These are phyloP conservation scores for Cyanidium caldarium DNA, from an alignment of 23 red algal species.

Conservation along the genomic window DNA sequence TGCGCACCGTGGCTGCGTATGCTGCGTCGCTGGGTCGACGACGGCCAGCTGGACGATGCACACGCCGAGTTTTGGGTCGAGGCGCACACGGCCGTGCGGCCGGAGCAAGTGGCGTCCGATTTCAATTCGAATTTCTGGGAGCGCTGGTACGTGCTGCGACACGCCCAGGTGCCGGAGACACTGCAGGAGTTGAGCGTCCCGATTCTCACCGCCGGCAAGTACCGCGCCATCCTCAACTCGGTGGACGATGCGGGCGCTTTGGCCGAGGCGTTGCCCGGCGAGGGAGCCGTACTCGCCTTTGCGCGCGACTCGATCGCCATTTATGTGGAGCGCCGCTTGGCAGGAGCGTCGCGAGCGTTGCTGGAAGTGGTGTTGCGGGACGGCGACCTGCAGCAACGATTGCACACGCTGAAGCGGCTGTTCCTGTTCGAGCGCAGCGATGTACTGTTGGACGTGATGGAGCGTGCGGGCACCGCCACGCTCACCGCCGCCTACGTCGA, in stretches of 20 bases:
- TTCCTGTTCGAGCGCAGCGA: conserved; percentile 33
- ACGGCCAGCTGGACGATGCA: background rate
- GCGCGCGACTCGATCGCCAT: too few species aligned
- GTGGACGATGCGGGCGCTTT: background rate
- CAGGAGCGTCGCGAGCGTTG: conserved; percentile 9
- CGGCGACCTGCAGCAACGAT: conserved; percentile 7
- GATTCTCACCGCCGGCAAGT: conserved; percentile 51
- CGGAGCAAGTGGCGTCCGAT: background rate
- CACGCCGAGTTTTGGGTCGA: background rate
- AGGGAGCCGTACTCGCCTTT: background rate
- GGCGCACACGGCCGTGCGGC: background rate
- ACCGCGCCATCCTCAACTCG: conserved; percentile 14
- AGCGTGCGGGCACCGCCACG: conserved; percentile 21
- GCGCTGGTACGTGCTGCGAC: background rate
- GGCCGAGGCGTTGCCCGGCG: background rate
- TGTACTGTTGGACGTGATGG: conserved; percentile 35
- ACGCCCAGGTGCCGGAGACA: background rate
- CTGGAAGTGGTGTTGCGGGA: conserved; percentile 17
- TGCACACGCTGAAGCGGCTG: conserved; percentile 20
- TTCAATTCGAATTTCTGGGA: conserved; percentile 2
- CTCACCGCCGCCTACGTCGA: too few species aligned
- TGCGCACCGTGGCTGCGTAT: background rate
- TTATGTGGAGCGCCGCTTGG: background rate
- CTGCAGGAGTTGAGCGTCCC: background rate
- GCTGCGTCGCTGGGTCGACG: background rate